Base-by-base conservation (phyloP, 805 yeast species). In the Candida dendrica region DNA sequence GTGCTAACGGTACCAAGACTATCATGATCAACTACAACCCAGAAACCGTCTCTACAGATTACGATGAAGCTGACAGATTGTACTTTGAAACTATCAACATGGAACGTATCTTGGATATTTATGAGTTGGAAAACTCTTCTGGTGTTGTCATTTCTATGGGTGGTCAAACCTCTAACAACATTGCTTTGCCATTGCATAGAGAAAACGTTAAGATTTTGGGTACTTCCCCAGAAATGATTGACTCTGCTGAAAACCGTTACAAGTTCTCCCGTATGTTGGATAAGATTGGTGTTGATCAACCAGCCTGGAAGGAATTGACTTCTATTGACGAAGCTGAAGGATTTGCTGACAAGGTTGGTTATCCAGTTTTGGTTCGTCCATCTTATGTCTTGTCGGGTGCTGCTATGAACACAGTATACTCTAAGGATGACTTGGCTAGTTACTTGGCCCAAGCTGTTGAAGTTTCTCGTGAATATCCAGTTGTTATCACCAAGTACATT, bases 91-190 rank as follows among this genome's bases (percentile, higher is more conserved):
- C 93, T 36, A 86, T 91, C 65, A 88, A 88, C 65, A 71, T 90
- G 56, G 98, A 91, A 72, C 78, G 97, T 63, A 91, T 91, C 26
- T 72, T 91, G 58, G 98, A 91, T 69, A 89, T 91, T 55, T 93
- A 91, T 62, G 96, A 91, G 63, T 68, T 88, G 44, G 98, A 93
- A 71, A 77, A 79, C 53, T 83, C 96, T 33, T 66, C 79, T 11
- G 98, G 98, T 72, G 97, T 91, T 44, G 81, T 91, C 46, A 87
- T 91, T 49, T 83, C 97, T 44, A 89, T 91, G 95, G 98, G 98
- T 75, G 98, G 98, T 62, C 98, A 91, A 71, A 87, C 96, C 29
- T 87, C 98, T 13, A 90, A 91, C 72, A 91, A 91, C 67, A 91
- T 91, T 70, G 98, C 98, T 19, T 74, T 91, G 60, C 80, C 90